Evolutionary conservation across 345 rosid species (phyloP).

Genomic region (Aurinia saxatilis): DNA sequence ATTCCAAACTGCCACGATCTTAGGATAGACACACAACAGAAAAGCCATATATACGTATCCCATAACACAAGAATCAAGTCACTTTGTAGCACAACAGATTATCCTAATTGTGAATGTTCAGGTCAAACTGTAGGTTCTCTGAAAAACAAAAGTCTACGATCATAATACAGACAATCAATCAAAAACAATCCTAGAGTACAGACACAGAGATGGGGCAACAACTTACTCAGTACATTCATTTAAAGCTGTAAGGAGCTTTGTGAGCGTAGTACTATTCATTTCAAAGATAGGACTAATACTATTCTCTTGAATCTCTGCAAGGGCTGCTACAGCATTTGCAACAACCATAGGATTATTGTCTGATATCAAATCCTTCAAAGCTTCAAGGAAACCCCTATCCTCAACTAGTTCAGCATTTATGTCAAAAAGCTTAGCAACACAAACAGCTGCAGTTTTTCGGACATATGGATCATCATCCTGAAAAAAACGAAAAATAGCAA

Average conservation of each 20-base stretch:
- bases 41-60: neutral
- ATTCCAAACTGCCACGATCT: neutral
- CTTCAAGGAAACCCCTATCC: slow-evolving; percentile 91
- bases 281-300: slow-evolving; percentile 78
- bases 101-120: neutral
- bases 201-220: slow-evolving; percentile 4
- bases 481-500: slow-evolving; percentile 3
- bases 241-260: slow-evolving; percentile 94
- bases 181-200: neutral
- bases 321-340: slow-evolving; percentile 97
- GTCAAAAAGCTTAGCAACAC: slow-evolving; percentile 95
- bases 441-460: slow-evolving; percentile 95
- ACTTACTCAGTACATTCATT: slow-evolving; percentile 98
- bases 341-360: slow-evolving; percentile 99
- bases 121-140: neutral
- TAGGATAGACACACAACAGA: neutral
- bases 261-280: slow-evolving; percentile 71
- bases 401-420: slow-evolving; percentile 95
- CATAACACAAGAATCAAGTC: neutral
- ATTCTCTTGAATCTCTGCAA: slow-evolving; percentile 91
- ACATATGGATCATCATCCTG: slow-evolving; percentile 99
- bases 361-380: slow-evolving; percentile 92
- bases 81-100: neutral
- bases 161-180: neutral
- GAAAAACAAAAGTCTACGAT: neutral